Percentiles rank a stretch among this genome's conserved stretches.
Conservation (phyloP, 2,329 filamentous ascomycete species). For the Venturia oleaginea region DNA sequence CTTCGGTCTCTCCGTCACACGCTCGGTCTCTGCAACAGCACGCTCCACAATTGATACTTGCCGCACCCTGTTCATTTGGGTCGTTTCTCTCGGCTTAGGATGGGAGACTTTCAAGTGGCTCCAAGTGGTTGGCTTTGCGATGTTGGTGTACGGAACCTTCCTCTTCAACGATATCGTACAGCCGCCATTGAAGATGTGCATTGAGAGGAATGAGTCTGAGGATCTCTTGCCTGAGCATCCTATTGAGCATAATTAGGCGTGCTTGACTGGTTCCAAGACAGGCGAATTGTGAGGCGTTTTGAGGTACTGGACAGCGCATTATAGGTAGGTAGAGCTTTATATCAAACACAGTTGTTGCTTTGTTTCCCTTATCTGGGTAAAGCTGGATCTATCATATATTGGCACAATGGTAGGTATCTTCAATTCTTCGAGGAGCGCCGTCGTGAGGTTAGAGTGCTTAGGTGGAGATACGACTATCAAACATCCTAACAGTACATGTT, state of each 20-base stretch:
- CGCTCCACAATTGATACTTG: constrained; percentile 96
- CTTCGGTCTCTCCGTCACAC: constrained; percentile 90
- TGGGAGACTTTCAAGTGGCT: constrained; percentile 99
- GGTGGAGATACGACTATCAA: background rate
- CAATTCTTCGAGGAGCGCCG: background rate
- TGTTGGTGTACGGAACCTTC: constrained; percentile 94
- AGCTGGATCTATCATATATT: background rate
- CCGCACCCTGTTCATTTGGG: constrained; percentile 95
- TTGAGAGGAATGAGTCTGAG: constrained; percentile 33
- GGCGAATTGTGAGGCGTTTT: background rate
- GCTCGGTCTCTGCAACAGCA: constrained; percentile 80
- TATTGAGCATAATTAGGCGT: constrained; percentile 6
- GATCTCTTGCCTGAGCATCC: constrained; percentile 15
- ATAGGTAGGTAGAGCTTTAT: background rate
- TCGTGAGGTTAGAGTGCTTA: background rate
- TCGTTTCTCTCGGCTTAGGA: constrained; percentile 82
- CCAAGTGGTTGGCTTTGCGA: constrained; percentile 77
- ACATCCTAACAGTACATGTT: too few species aligned
- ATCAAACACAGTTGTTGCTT: background rate
- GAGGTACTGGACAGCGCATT: background rate
- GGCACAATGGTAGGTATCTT: too few species aligned
- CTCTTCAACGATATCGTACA: constrained; percentile 90
- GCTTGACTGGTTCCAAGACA: background rate
- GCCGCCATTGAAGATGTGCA: constrained; percentile 62
- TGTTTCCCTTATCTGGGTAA: background rate